Conservation (phyloP, 208 protist species). For the Lotmaria passim region DNA sequence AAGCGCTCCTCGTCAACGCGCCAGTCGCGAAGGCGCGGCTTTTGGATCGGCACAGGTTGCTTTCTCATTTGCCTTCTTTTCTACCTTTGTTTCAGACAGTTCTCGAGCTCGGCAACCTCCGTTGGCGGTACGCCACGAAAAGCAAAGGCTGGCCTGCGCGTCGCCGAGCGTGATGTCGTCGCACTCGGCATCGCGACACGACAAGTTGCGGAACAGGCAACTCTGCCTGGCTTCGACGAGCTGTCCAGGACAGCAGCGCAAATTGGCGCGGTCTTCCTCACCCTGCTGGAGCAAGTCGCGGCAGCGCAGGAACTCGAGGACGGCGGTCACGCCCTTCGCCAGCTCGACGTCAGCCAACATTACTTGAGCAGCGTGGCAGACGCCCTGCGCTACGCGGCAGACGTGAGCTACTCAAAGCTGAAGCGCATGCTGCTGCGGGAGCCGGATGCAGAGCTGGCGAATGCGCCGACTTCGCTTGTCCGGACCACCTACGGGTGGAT, state of each 20-base stretch:
- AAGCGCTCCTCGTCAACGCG: background rate
- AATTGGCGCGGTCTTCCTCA: conserved; percentile 25
- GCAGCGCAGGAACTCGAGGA: conserved; percentile 27
- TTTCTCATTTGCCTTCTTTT: conserved; percentile 14
- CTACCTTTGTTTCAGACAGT: conserved; percentile 7
- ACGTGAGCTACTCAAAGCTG: conserved; percentile 40
- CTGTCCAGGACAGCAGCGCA: conserved; percentile 26
- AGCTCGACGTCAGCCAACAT: conserved; percentile 12
- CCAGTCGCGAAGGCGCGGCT: background rate
- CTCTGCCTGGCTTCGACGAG: conserved; percentile 29
- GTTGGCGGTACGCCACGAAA: background rate
- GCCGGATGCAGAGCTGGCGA: conserved; percentile 25
- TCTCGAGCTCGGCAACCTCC: background rate
- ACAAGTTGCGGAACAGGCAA: conserved; percentile 18
- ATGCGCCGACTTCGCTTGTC: conserved; percentile 33
- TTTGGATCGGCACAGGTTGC: conserved; percentile 27
- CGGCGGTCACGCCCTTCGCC: conserved; percentile 5
- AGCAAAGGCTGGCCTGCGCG: background rate
- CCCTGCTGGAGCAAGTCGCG: conserved; percentile 30
- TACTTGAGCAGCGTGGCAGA: background rate
- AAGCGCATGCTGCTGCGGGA: conserved; percentile 43
- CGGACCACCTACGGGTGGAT: conserved; percentile 37
- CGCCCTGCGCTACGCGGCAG: conserved; percentile 28
- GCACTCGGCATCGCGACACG: conserved; percentile 19
- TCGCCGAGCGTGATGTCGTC: conserved; percentile 34